Evolutionary conservation across 176 grass and related monocot genomes (phyloP), one percentile per base, ranked within the genome.

Genomic region (Cymbopogon citratus): DNA sequence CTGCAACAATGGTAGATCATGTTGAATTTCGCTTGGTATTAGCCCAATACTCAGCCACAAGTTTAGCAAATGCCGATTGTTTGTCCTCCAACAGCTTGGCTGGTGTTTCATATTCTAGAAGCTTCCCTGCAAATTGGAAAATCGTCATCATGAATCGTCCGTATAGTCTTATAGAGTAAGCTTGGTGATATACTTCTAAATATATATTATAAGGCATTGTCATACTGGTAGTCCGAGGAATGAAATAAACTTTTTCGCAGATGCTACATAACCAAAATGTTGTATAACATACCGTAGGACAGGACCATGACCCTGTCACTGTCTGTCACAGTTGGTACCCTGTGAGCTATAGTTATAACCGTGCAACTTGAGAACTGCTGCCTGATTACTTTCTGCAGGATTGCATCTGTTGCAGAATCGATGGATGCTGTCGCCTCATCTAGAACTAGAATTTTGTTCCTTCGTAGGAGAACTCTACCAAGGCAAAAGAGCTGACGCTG

Each of bases 401-500:
- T 84, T 4, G 92, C 95, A 84, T 98, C 92, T 15, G 92, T 98
- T 56, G 92, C 92, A 2, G 95, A 94, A 40, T 98, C 88, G 34
- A 98, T 98, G 51, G 95, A 98, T 24, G 92, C 95, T 11, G 92
- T 98, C 34, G 95, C 95, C 85, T 98, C 95, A 19, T 98, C 95
- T 27, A 98, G 63, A 60, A 98, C 90, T 25, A 98, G 81, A 78
- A 94, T 91, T 91, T 81, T 92, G 82, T 91, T 98, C 84, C 84
- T 89, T 9, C 84, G 84, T 5, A 98, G 90, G 33, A 98, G 95
- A 77, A 91, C 92, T 63, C 95, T 89, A 19, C 95, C 92, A 35
- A 98, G 92, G 69, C 92, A 98, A 76, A 94, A 98, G 80, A 98
- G 90, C 46, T 98, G 95, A 31, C 95, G 92, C 82, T 98, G 95